phyloP scores from a whole-genome alignment of 176 grass and related monocot genomes.

The Zizania latifolia region DNA sequence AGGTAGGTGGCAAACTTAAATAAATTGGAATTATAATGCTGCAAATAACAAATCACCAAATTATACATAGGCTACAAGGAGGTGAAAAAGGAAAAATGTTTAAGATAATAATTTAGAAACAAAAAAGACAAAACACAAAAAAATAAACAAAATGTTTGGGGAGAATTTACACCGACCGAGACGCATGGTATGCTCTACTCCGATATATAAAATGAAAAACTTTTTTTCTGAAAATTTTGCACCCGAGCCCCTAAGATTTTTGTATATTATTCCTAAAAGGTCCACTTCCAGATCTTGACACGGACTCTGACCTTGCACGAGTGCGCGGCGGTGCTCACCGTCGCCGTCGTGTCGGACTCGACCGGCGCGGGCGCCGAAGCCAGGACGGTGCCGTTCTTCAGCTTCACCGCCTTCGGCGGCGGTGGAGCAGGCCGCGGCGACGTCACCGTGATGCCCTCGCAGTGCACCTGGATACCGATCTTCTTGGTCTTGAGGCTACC shows the following conservation, averaged over 20 bases:
- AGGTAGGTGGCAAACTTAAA: neutral
- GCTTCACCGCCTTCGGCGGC: slow-evolving; percentile 26
- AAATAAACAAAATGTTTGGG: slow-evolving; percentile 11
- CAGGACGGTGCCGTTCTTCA: slow-evolving; percentile 31
- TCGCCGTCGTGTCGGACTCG: neutral
- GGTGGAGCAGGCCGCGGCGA: slow-evolving; percentile 16
- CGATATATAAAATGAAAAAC: slow-evolving; percentile 20
- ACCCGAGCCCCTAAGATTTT: neutral
- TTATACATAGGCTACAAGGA: slow-evolving; percentile 24
- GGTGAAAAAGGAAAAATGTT: neutral
- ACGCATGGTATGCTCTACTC: slow-evolving; percentile 2
- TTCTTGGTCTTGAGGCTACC: slow-evolving; percentile 73
- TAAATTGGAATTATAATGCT: slow-evolving; percentile 1
- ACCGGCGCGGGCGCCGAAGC: neutral
- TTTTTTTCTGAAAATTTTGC: slow-evolving; percentile 6
- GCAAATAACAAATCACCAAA: slow-evolving; percentile 12
- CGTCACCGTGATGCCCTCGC: slow-evolving; percentile 52
- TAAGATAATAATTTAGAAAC: neutral
- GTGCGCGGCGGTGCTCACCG: slow-evolving; percentile 26
- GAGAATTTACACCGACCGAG: slow-evolving; percentile 47
- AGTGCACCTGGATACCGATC: slow-evolving; percentile 67
- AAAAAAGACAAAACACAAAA: neutral
- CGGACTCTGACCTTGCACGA: slow-evolving; percentile 74
- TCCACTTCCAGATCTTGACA: slow-evolving; percentile 98
- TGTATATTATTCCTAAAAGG: slow-evolving; percentile 38